phyloP scores from a whole-genome alignment of 768 basidiomycete species.

The Flagelloscypha sp. region DNA sequence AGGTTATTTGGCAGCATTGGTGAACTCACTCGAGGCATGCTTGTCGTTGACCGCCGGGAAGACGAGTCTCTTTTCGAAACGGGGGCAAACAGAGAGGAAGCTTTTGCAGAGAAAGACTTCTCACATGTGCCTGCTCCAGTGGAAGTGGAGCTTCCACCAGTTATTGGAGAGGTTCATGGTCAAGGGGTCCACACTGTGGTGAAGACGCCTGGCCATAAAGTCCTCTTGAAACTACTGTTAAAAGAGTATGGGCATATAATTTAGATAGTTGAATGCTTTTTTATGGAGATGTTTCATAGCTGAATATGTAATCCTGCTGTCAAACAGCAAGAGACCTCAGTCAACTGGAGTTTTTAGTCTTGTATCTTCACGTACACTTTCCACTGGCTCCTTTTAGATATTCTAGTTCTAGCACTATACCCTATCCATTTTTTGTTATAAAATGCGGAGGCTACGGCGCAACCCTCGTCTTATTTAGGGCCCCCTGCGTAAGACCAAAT shows the following conservation, averaged over 20 bases:
- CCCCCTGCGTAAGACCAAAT: too few species aligned
- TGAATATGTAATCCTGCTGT: too few species aligned
- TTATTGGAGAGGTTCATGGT: slow-evolving; percentile 6
- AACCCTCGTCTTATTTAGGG: too few species aligned
- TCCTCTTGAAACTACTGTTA: slow-evolving; percentile 39
- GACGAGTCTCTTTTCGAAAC: slow-evolving; percentile 58
- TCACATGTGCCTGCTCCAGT: slow-evolving; percentile 42
- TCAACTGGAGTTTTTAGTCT: too few species aligned
- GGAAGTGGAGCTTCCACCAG: slow-evolving; percentile 30
- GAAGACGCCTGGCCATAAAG: slow-evolving; percentile 56
- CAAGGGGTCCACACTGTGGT: slow-evolving; percentile 40
- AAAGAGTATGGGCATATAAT: slow-evolving; percentile 62
- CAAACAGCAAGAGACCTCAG: too few species aligned
- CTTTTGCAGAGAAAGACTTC: slow-evolving; percentile 45
- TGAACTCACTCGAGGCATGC: slow-evolving; percentile 80
- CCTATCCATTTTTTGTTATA: too few species aligned
- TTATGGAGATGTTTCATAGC: too few species aligned
- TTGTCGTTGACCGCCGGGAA: slow-evolving; percentile 71
- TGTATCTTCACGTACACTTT: too few species aligned
- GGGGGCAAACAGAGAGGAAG: slow-evolving; percentile 55
- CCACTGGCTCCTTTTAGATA: too few species aligned
- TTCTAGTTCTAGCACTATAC: too few species aligned
- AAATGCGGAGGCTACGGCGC: too few species aligned
- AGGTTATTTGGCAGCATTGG: slow-evolving; percentile 39
- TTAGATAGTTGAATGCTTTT: too few species aligned